Evolutionary conservation across 495 filamentous ascomycete species (phyloP), one percentile per base, ranked within the genome.

Genomic region (Daldinia loculata): DNA sequence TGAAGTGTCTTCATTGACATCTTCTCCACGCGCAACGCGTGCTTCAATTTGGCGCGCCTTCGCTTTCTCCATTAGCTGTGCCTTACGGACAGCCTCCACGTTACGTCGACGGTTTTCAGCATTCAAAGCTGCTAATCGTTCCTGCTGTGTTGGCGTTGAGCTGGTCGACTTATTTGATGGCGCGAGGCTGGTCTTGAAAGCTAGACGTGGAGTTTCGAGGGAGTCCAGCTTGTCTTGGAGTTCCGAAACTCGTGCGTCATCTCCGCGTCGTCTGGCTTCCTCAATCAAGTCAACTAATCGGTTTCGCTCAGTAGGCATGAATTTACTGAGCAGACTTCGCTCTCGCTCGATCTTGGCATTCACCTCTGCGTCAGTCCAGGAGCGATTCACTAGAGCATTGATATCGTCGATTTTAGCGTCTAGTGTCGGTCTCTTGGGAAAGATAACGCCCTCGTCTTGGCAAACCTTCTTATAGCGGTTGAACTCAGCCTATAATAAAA

Each of bases 381-480:
- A 79, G 68, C 90, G 91, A 69, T 91, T 90, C 71, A 95, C 84
- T 36, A 99, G 84, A 6, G 77, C 78, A 72, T 94, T 91, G 81
- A 99, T 94, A 66, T 94, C 93, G 43, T 84, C 81, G n/a, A 92
- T 87, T 80, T 97, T 97, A 51, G 80, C 77, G 15, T 83, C 78
- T 2, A 98, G 79, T 67, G 85, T 84, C 5, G 88, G 81, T 59
- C 86, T 87, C 2, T 87, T 92, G 22, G 94, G 92, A 38, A 96
- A 78, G 17, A 90, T 82, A 56, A 91, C 81, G 66, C 89, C 89
- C 26, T 95, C 92, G 22, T 89, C 85, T 14, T 87, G 80, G 79
- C 93, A 87, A 27, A 89, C 89, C 63, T 88, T 88, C 70, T 91
- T 92, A 78, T 93, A 96, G n/a, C 92, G 93, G 62, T 89, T 89